These are phyloP conservation scores for Aethionema arabicum DNA, from an alignment of 345 rosid species.

Conservation along the genomic window DNA sequence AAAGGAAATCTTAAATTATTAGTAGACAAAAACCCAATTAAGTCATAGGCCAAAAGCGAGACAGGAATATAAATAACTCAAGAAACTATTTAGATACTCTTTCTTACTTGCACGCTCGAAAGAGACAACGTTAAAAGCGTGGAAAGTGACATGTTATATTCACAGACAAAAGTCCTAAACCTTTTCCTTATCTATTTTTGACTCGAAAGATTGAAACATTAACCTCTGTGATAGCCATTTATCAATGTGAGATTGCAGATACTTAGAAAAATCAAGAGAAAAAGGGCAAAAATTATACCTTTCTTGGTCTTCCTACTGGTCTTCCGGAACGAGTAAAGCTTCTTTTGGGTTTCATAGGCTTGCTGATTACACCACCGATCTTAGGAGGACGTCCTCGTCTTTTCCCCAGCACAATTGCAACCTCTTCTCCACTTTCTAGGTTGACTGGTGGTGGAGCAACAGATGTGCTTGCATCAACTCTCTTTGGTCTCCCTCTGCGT, in stretches of 20 bases:
- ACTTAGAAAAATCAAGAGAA: neutral
- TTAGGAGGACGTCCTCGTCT: slow-evolving; percentile 59
- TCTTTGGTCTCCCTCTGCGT: slow-evolving; percentile 73
- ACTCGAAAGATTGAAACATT: slow-evolving; percentile 8
- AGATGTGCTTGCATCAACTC: slow-evolving; percentile 23
- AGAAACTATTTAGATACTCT: slow-evolving; percentile 16
- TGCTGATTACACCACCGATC: slow-evolving; percentile 35
- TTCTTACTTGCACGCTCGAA: slow-evolving; percentile 17
- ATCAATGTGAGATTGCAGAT: neutral
- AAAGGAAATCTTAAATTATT: slow-evolving; percentile 19
- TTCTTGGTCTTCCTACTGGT: slow-evolving; percentile 72
- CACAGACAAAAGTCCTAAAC: slow-evolving; percentile 30
- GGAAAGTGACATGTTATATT: slow-evolving; percentile 32
- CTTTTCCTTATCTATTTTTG: slow-evolving; percentile 18
- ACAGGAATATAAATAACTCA: slow-evolving; percentile 16
- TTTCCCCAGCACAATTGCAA: slow-evolving; percentile 34
- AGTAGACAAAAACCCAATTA: slow-evolving; percentile 11
- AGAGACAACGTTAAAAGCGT: slow-evolving; percentile 28
- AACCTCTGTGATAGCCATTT: neutral
- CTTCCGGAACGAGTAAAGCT: slow-evolving; percentile 39
- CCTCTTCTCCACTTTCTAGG: slow-evolving; percentile 21
- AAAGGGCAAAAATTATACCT: slow-evolving; percentile 41
- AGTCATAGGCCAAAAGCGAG: slow-evolving; percentile 24
- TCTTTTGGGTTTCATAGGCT: slow-evolving; percentile 35
- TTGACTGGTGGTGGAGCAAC: slow-evolving; percentile 13